Percentiles rank a stretch among this genome's conserved stretches.
phyloP scores from a whole-genome alignment of 768 basidiomycete genomes.

The Tulasnella calospora region DNA sequence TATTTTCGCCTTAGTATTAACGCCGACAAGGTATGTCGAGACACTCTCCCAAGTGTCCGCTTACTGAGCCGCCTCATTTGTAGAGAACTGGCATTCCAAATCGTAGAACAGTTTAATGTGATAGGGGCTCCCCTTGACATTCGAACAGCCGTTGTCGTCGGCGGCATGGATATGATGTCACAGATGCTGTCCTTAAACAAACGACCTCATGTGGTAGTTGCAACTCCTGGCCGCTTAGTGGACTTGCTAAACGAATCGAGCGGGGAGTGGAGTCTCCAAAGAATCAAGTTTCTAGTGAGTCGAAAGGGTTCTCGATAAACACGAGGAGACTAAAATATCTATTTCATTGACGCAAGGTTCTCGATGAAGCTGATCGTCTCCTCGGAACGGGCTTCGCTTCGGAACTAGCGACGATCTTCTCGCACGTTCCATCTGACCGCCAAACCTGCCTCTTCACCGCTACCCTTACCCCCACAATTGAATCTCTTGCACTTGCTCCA shows the following conservation, averaged over 20 bases:
- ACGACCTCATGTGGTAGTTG: conserved; percentile 89
- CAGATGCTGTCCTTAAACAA: conserved; percentile 83
- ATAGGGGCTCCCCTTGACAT: conserved; percentile 77
- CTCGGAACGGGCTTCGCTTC: conserved; percentile 84
- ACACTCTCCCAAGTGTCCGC: not conserved
- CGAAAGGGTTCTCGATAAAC: not conserved
- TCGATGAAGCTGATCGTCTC: conserved; percentile 95
- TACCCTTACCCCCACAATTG: conserved; percentile 82
- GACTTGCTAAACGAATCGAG: conserved; percentile 59
- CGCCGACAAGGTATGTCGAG: conserved; percentile 76
- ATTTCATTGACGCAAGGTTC: conserved; percentile 49
- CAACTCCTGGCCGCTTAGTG: conserved; percentile 91
- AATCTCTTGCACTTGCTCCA: conserved; percentile 62
- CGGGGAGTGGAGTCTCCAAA: conserved; percentile 76
- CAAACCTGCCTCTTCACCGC: conserved; percentile 98
- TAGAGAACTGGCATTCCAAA: conserved; percentile 96
- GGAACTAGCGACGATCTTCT: conserved; percentile 75
- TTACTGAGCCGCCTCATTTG: not conserved
- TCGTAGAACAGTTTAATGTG: conserved; percentile 91
- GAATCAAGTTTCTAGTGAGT: conserved; percentile 78
- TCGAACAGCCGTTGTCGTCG: conserved; percentile 84
- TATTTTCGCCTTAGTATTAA: conserved; percentile 86
- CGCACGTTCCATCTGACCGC: conserved; percentile 70
- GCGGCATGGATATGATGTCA: conserved; percentile 97
- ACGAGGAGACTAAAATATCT: not conserved